Evolutionary conservation across 371 early-diverging fungal species (phyloP).

Genomic region (Apophysomyces sp.): DNA sequence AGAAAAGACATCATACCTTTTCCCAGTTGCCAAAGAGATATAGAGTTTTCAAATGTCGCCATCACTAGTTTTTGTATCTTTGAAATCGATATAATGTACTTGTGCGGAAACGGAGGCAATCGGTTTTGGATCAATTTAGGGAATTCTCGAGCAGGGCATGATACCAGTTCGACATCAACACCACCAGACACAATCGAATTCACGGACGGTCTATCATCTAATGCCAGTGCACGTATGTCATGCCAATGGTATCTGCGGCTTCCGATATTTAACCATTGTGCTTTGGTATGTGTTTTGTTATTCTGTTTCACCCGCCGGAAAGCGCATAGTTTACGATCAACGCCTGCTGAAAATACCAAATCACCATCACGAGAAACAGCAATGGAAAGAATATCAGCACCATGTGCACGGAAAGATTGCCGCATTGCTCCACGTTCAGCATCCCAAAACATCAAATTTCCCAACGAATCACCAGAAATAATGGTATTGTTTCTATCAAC

Average conservation of each 20-base stretch:
- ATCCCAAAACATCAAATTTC: conserved; percentile 90
- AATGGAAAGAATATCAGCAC: conserved; percentile 88
- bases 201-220: conserved; percentile 59
- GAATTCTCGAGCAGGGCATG: conserved; percentile 65
- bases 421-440: conserved; percentile 63
- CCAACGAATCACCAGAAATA: conserved; percentile 90
- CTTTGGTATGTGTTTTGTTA: conserved; percentile 8
- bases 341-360: conserved; percentile 82
- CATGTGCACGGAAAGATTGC: conserved; percentile 73
- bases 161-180: conserved; percentile 72
- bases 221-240: conserved; percentile 85
- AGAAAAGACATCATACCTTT: conserved; percentile 24
- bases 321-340: conserved; percentile 85
- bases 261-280: conserved; percentile 73
- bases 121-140: conserved; percentile 68
- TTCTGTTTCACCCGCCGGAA: conserved; percentile 52
- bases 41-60: conserved; percentile 55
- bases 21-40: conserved; percentile 84
- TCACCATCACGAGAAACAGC: conserved; percentile 63
- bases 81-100: conserved; percentile 68
- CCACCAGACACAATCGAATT: conserved; percentile 85
- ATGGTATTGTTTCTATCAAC: conserved; percentile 62
- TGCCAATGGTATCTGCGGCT: conserved; percentile 88
- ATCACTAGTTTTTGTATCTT: conserved; percentile 60
- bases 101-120: conserved; percentile 78